phyloP scores from a whole-genome alignment of 768 basidiomycete species.

The Lactarius indigo region DNA sequence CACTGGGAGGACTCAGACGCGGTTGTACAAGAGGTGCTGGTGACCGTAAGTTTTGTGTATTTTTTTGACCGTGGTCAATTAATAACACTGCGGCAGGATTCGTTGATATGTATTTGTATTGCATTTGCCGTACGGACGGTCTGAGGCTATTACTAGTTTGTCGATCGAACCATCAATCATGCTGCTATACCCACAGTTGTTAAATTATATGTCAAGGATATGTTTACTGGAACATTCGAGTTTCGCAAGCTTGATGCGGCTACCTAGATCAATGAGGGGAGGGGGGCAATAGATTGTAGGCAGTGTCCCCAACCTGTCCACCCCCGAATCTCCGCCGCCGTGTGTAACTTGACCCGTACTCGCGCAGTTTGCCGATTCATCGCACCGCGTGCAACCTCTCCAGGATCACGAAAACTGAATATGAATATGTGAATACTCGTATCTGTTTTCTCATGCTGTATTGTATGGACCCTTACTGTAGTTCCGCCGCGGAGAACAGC shows the following conservation, averaged over 20 bases:
- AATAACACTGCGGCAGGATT: conserved; percentile 50
- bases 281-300: background rate
- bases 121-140: conserved; percentile 56
- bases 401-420: conserved; percentile 16
- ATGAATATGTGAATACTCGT: conserved; percentile 15
- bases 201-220: conserved; percentile 19
- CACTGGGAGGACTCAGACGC: conserved; percentile 88
- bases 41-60: conserved; percentile 55
- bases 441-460: conserved; percentile 3
- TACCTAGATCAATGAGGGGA: background rate
- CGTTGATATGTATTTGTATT: conserved; percentile 61
- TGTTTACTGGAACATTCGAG: conserved; percentile 4
- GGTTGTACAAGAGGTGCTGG: conserved; percentile 73
- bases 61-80: conserved; percentile 10
- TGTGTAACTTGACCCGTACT: conserved; percentile 1
- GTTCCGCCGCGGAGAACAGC: conserved; percentile 11
- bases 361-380: conserved; percentile 18
- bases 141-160: conserved; percentile 24
- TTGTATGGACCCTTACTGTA: background rate
- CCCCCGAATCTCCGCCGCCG: conserved; percentile 17
- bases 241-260: background rate
- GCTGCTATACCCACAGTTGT: conserved; percentile 20
- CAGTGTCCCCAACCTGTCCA: background rate
- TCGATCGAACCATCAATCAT: conserved; percentile 6
- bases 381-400: conserved; percentile 8